Base-by-base conservation (phyloP, 2,329 filamentous ascomycete genomes). In the Cercospora brassicicola region DNA sequence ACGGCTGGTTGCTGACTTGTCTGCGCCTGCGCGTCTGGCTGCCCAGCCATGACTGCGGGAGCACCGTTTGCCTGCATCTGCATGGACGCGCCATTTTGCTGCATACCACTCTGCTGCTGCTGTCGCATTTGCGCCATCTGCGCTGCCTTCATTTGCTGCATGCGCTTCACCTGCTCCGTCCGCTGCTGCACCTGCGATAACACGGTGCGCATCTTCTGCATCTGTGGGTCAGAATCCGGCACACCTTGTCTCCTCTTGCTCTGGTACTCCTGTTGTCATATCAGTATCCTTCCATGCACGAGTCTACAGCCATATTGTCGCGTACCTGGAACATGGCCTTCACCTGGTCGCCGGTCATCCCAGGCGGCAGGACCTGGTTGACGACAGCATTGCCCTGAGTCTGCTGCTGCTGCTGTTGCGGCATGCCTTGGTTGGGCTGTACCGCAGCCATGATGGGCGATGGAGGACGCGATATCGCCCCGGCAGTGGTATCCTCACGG, bases 191-290 rank as follows among this genome's bases (percentile, higher is more conserved):
- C 87, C 73, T 85, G 88, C 42, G 87, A 80, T 70, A 97, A 86
- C 69, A 96, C 89, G 69, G 91, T 88, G 64, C 92, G 90, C 33
- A 89, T 87, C 81, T 95, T 96, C 76, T 94, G 86, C 76, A 90
- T 94, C 78, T 98, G 94, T 56, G 94, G 94, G 76, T 98, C 93
- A 66, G 86, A 90, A 66, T 89, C 86, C 48, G 92, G 88, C 26
- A 96, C 90, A 73, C 94, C 94, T 75, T 90, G 86, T 65, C 91
- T 87, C 81, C 94, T 95, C 91, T 98, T 93, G 79, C 92, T 88
- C 77, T 91, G 90, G 73, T 91, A 95, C 86, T 92, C 93, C 94
- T 97, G 76, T 51, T 30, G 33, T 36, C 42, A 39, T 53, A 62
- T 73, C 55, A 74, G 71, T 60, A 60, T 61, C 31, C 28, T n/a